Base-by-base conservation (phyloP, 768 basidiomycete species). In the Calocybe cyanea region DNA sequence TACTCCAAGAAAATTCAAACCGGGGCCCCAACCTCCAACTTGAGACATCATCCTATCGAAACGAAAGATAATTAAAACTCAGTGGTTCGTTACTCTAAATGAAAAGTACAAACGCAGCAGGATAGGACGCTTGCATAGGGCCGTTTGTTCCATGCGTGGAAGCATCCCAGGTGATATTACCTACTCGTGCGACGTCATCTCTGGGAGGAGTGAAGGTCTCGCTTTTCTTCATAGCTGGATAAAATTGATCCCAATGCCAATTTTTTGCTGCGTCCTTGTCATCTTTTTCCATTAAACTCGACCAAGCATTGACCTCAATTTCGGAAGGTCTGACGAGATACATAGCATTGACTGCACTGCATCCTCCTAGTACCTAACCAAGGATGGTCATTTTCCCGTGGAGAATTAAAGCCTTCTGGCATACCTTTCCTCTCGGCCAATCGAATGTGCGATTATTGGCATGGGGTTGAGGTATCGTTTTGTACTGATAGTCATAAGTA, bases 291-390 rank as follows among this genome's bases (percentile, higher is more conserved):
- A 77, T 57, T 10, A 45, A 37, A n/a, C 52, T 34, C 1, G 60
- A 50, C 68, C 69, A 73, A 6, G 69, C 62, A 50, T 77, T 64
- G 44, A 76, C 58, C 56, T 77, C 76, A 31, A 67, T 43, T 42
- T 67, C 55, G 32, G 74, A 69, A 2, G 80, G 78, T 11, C 80
- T 72, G 40, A 81, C 73, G 54, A 75, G 64, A 66, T 81, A 85
- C 70, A 85, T 71, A 41, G 80, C 83, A 62, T 88, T 88, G 43
- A 85, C 69, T 10, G 83, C 81, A 21, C 80, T 73, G 0, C 77
- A 81, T 5, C 85, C 84, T 41, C 85, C 84, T 15, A 88, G 69
- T 33, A 81, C 67, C 68, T 84, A 37, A n/a, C n/a, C 18, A 9
- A 28, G 5, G 18, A 7, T n/a, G 15, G 30, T 10, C 38, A 18